These are phyloP conservation scores for Trichoderma sp. DNA, from an alignment of 2,329 filamentous ascomycete genomes.

Conservation along the genomic window DNA sequence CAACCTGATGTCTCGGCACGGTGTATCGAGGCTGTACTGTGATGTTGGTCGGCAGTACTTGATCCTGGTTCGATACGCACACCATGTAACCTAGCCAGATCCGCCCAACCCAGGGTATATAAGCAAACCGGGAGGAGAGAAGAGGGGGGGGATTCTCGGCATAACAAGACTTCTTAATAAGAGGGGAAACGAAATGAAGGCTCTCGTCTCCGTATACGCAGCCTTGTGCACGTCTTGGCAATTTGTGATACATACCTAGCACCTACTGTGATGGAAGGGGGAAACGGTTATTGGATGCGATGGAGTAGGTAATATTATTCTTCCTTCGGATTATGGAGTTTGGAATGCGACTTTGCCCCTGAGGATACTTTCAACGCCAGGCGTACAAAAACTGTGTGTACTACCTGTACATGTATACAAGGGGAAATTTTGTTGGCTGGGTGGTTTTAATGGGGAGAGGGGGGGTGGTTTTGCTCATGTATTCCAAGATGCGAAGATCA, in stretches of 20 bases:
- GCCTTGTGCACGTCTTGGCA: background rate
- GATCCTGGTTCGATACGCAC: background rate
- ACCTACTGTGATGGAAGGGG: background rate
- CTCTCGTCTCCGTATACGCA: background rate
- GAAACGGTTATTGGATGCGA: background rate
- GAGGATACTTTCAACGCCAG: background rate
- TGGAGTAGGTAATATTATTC: background rate
- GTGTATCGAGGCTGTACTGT: background rate
- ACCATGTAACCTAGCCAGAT: slow-evolving; percentile 19
- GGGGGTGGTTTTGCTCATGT: background rate
- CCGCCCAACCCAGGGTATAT: slow-evolving; percentile 11
- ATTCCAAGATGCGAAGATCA: background rate
- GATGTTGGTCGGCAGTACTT: background rate
- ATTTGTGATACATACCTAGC: background rate
- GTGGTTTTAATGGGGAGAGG: background rate
- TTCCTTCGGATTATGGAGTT: no score
- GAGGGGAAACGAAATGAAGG: background rate
- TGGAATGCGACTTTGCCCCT: no score
- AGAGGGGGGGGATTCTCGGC: background rate
- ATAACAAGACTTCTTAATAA: background rate
- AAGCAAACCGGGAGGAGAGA: slow-evolving; percentile 10
- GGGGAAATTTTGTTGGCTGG: background rate
- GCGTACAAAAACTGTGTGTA: background rate
- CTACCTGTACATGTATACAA: background rate
- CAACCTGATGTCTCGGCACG: background rate